phyloP scores from a whole-genome alignment of 306 rosid species.

The Albizia julibrissin region DNA sequence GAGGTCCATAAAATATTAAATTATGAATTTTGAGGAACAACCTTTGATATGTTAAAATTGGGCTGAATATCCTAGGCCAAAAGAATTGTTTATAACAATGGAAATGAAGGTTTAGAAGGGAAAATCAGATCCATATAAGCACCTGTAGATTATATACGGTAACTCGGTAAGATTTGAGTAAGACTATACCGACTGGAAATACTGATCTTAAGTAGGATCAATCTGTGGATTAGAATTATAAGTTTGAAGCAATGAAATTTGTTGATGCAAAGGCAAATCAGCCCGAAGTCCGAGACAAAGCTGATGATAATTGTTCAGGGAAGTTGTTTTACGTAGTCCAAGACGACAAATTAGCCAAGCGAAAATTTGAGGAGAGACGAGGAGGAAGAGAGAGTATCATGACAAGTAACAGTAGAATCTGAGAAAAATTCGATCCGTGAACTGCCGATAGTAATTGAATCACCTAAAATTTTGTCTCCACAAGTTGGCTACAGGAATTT shows the following conservation, averaged over 20 bases:
- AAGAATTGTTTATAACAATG: not conserved
- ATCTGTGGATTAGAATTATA: not conserved
- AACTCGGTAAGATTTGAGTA: constrained; percentile 9
- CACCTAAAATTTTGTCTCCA: not conserved
- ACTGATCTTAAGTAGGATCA: not conserved
- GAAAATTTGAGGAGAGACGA: not conserved
- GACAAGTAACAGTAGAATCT: not conserved
- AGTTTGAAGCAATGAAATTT: constrained; percentile 14
- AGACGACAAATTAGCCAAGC: not conserved
- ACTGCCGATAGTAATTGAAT: not conserved
- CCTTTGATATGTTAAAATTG: not conserved
- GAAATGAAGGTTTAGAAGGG: not conserved
- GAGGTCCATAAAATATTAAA: constrained; percentile 9
- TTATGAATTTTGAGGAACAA: constrained; percentile 12
- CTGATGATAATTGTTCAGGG: constrained; percentile 6
- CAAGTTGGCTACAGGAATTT: constrained; percentile 1
- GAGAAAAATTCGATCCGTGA: not conserved
- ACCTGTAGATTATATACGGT: constrained; percentile 1
- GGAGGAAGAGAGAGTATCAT: not conserved
- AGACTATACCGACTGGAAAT: constrained; percentile 6
- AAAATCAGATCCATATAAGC: constrained; percentile 14
- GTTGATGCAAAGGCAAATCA: constrained; percentile 17
- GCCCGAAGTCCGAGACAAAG: constrained; percentile 14
- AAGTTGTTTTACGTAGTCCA: constrained; percentile 5
- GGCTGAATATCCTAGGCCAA: not conserved